Evolutionary conservation across 805 yeast species (phyloP).

Genomic region (Teunomyces tritomae): DNA sequence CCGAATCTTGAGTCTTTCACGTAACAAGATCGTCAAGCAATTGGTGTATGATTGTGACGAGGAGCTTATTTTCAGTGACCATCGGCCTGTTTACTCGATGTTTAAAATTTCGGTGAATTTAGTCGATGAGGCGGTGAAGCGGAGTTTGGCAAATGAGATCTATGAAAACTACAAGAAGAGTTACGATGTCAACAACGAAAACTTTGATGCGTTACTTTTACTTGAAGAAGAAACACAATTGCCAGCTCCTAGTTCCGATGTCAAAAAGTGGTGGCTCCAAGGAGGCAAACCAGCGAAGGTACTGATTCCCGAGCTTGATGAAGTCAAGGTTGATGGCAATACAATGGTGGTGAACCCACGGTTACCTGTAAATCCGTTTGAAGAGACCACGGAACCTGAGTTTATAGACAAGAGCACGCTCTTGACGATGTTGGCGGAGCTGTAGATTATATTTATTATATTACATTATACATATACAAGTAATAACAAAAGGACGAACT

Average conservation of each 20-base stretch:
- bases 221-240: slow-evolving; percentile 38
- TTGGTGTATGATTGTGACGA: slow-evolving; percentile 57
- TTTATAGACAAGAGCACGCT: slow-evolving; percentile 36
- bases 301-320: slow-evolving; percentile 44
- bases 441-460: neutral
- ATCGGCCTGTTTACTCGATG: slow-evolving; percentile 80
- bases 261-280: slow-evolving; percentile 88
- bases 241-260: slow-evolving; percentile 88
- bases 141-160: slow-evolving; percentile 53
- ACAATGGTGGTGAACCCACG: slow-evolving; percentile 60
- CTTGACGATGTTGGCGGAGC: slow-evolving; percentile 8
- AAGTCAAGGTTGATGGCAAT: slow-evolving; percentile 16
- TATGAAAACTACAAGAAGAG: slow-evolving; percentile 53
- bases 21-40: slow-evolving; percentile 60
- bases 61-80: slow-evolving; percentile 73
- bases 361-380: slow-evolving; percentile 72
- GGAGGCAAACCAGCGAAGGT: slow-evolving; percentile 76
- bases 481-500: neutral
- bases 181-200: slow-evolving; percentile 41
- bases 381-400: slow-evolving; percentile 49
- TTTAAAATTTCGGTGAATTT: slow-evolving; percentile 64
- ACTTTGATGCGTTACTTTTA: slow-evolving; percentile 22
- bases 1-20: slow-evolving; percentile 61
- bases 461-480: no score
- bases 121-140: slow-evolving; percentile 60